Conservation (phyloP, 306 rosid species). For the Hippophae rhamnoides region DNA sequence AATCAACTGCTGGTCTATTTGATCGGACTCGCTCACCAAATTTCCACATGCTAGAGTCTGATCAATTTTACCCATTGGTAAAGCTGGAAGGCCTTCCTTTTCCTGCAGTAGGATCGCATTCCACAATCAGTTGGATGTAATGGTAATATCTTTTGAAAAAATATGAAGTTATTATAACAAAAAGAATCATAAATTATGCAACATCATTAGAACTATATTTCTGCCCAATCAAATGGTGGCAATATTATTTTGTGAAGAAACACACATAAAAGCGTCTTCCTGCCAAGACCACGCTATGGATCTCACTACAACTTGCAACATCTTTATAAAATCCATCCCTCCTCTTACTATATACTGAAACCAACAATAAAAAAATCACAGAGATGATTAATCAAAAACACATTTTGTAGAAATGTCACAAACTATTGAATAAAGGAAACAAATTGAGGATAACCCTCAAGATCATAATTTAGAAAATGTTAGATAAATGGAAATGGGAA, state of each 20-base stretch:
- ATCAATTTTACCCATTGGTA: slow-evolving; percentile 98
- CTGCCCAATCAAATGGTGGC: neutral
- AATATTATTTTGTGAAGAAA: slow-evolving; percentile 1
- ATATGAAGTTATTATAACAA: neutral
- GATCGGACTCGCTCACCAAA: slow-evolving; percentile 86
- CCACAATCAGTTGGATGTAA: too few species aligned
- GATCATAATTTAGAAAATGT: too few species aligned
- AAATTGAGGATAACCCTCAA: too few species aligned
- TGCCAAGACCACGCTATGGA: slow-evolving; percentile 93
- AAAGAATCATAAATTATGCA: neutral
- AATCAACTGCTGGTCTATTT: slow-evolving; percentile 71
- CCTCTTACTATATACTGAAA: slow-evolving; percentile 79
- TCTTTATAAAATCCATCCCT: slow-evolving; percentile 93
- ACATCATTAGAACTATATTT: neutral
- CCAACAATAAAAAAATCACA: neutral
- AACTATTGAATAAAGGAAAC: too few species aligned
- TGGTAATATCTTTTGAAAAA: too few species aligned
- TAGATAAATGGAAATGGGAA: neutral
- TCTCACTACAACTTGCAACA: slow-evolving; percentile 84
- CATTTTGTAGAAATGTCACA: too few species aligned
- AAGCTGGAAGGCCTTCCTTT: slow-evolving; percentile 92
- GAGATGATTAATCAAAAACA: too few species aligned
- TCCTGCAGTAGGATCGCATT: slow-evolving; percentile 47
- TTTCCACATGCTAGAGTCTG: slow-evolving; percentile 95
- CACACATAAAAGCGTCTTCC: slow-evolving; percentile 90